Evolutionary conservation across 768 basidiomycete species (phyloP), one percentile per base, ranked within the genome.

Genomic region (Gelatoporia subvermispora): DNA sequence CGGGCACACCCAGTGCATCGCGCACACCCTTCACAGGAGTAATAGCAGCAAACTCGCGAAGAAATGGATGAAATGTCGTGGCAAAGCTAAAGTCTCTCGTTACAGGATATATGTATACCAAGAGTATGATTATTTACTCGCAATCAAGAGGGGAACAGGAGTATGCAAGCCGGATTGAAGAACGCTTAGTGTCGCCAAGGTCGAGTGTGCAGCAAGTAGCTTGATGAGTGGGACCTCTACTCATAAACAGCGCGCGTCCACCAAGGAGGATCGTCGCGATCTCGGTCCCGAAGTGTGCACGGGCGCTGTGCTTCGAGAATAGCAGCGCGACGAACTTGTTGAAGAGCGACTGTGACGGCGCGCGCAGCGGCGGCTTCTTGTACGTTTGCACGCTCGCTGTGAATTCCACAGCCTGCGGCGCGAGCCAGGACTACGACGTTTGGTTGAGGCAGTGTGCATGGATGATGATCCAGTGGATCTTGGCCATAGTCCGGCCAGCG

Each of bases 261-360:
- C 95, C 95, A 0, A 99, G 78, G 13, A 92, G 67, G 2, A 73
- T 61, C 0, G 87, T 69, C 22, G 89, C 80, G 0, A 91, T 94
- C 70, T 99, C 95, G 8, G 87, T 84, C 2, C 91, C 78, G 7
- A 98, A 66, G 11, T 96, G 81, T 0, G 96, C 98, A 37, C 95
- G 80, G 0, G 95, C 97, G 60, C 88, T 91, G 34, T 95, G 82
- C 63, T 99, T 99, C 2, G 84, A 85, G 67, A 99, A 98, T 34
- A 98, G 65, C 47, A 98, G 69, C 0, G 94, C 94, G 52, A 98
- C 77, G 0, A 88, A 82, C 67, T 94, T 93, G 62, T 79, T 82
- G 61, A 82, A 83, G 3, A 92, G 74, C 2, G 85, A 84, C 65
- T 85, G 87, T 0, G 85, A 78, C 1, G 87, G 85, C 58, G 85